phyloP scores from a whole-genome alignment of 176 grass and related monocot species.

The Hyparrhenia diplandra region DNA sequence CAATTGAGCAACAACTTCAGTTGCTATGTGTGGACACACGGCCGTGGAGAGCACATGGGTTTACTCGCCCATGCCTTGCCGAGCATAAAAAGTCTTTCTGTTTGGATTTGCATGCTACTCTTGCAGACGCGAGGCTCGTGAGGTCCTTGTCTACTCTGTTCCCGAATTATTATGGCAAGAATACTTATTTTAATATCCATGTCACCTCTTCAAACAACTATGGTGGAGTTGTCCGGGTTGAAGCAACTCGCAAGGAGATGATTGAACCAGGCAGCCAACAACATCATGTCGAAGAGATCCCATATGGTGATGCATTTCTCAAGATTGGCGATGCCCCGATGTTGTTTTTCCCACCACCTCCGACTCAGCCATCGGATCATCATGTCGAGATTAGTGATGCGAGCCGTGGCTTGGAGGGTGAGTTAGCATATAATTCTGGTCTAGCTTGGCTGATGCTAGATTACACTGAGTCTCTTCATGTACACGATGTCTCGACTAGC shows the following conservation, averaged over 20 bases:
- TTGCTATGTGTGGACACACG: conserved; percentile 22
- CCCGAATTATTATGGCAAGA: not conserved
- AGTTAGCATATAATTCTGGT: no score
- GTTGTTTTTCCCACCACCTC: not conserved
- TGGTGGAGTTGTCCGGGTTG: not conserved
- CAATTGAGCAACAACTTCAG: not conserved
- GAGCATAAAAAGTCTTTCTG: not conserved
- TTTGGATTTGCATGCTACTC: not conserved
- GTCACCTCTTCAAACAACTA: not conserved
- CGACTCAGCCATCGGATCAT: not conserved
- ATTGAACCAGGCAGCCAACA: not conserved
- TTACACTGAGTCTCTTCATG: fast-evolving
- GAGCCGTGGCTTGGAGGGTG: not conserved
- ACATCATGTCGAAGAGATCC: no score
- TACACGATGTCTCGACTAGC: not conserved
- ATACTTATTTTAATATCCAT: not conserved
- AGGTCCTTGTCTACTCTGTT: not conserved
- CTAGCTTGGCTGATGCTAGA: fast-evolving
- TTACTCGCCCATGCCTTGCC: not conserved
- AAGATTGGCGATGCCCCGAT: not conserved
- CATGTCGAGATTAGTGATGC: not conserved
- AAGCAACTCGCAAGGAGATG: not conserved
- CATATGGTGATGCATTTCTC: not conserved
- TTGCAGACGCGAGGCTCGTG: conserved; percentile 5
- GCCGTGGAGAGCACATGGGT: not conserved